Conservation (phyloP, 306 rosid genomes). For the Vigna mungo region DNA sequence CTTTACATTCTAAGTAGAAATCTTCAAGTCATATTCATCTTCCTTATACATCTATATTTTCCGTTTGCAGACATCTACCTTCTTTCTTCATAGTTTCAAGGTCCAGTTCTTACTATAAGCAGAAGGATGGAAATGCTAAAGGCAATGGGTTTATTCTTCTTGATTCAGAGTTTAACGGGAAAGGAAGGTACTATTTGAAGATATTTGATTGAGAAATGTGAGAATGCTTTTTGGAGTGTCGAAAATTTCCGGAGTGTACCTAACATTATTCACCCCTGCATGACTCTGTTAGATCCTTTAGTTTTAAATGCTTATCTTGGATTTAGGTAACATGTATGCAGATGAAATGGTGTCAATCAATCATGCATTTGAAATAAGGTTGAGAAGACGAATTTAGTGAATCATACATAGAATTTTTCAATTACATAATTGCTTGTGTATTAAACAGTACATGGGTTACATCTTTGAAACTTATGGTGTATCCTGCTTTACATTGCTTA, state of each 20-base stretch:
- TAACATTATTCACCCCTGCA: background rate
- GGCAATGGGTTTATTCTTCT: slow-evolving; percentile 97
- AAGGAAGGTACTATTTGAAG: slow-evolving; percentile 76
- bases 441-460: slow-evolving; percentile 21
- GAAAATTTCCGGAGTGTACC: background rate
- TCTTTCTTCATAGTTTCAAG: slow-evolving; percentile 90
- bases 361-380: background rate
- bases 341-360: background rate
- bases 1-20: too few relatives aligned
- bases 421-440: background rate
- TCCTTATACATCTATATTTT: slow-evolving; percentile 43
- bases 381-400: slow-evolving; percentile 48
- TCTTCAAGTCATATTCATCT: slow-evolving; percentile 9
- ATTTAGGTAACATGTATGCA: background rate
- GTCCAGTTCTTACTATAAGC: slow-evolving; percentile 73
- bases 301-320: slow-evolving; percentile 20
- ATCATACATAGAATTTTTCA: slow-evolving; percentile 27
- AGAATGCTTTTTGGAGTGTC: slow-evolving; percentile 15
- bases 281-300: slow-evolving; percentile 6
- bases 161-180: slow-evolving; percentile 89
- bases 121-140: slow-evolving; percentile 84
- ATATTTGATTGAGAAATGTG: slow-evolving; percentile 28
- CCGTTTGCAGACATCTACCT: slow-evolving; percentile 82
- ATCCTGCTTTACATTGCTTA: slow-evolving; percentile 37
- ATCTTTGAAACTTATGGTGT: slow-evolving; percentile 14